phyloP scores from a whole-genome alignment of 2,329 filamentous ascomycete genomes.

The Trichophyton schoenleinii region DNA sequence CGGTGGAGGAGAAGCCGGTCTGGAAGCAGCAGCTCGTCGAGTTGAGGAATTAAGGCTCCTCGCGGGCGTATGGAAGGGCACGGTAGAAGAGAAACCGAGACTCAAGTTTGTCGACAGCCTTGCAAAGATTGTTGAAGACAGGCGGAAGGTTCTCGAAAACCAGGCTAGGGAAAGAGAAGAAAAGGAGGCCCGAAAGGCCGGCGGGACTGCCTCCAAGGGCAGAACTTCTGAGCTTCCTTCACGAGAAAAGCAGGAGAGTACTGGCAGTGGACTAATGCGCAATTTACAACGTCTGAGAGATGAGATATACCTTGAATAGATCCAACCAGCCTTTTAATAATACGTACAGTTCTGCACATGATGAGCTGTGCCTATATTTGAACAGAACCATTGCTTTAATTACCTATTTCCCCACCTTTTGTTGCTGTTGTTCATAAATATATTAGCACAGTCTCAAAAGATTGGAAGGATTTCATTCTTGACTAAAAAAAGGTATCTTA shows the following conservation, averaged over 20 bases:
- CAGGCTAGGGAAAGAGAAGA: conserved; percentile 38
- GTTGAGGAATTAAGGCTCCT: conserved; percentile 68
- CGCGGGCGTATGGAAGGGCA: conserved; percentile 82
- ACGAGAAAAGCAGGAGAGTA: conserved; percentile 23
- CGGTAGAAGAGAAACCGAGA: conserved; percentile 81
- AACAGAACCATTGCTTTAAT: too few relatives aligned
- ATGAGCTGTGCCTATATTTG: too few relatives aligned
- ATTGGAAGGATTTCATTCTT: too few relatives aligned
- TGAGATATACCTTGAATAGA: conserved; percentile 41
- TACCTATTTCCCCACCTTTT: too few relatives aligned
- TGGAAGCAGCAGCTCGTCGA: conserved; percentile 54
- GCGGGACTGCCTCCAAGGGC: conserved; percentile 14
- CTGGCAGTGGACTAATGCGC: conserved; percentile 40
- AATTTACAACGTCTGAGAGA: conserved; percentile 42
- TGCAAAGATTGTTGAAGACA: conserved; percentile 70
- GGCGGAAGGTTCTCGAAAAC: conserved; percentile 36
- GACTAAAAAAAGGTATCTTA: too few relatives aligned
- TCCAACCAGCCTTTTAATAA: too few relatives aligned
- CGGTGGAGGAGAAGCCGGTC: conserved; percentile 50
- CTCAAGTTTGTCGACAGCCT: conserved; percentile 69
- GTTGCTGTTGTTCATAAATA: too few relatives aligned
- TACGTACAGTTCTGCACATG: not conserved
- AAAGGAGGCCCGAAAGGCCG: conserved; percentile 10
- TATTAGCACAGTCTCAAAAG: too few relatives aligned
- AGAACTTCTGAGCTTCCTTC: conserved; percentile 14